Conservation (phyloP, 495 filamentous ascomycete species). For the Podospora bellae-mahoneyi region DNA sequence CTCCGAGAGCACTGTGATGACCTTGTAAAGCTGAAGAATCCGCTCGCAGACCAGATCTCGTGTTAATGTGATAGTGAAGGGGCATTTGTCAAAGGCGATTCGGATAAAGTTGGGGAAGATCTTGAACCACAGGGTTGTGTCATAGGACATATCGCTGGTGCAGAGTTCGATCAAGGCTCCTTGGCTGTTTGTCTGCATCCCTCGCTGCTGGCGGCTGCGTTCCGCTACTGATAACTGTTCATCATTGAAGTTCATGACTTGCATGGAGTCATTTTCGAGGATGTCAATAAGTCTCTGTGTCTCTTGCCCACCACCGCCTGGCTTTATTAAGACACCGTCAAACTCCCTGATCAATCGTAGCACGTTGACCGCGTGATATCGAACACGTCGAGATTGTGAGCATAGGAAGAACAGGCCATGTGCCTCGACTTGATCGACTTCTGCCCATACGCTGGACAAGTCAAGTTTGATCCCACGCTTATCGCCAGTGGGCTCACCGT, state of each 20-base stretch:
- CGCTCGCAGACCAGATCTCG: slow-evolving; percentile 89
- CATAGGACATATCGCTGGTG: slow-evolving; percentile 91
- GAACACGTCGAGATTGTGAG: slow-evolving; percentile 85
- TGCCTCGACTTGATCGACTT: slow-evolving; percentile 95
- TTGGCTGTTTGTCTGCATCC: slow-evolving; percentile 77
- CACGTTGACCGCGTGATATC: slow-evolving; percentile 87
- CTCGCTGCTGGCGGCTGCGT: slow-evolving; percentile 85
- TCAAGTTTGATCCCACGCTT: slow-evolving; percentile 73
- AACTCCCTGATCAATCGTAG: slow-evolving; percentile 91
- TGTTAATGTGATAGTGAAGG: slow-evolving; percentile 82
- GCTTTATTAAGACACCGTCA: slow-evolving; percentile 78
- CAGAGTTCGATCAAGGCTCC: slow-evolving; percentile 90
- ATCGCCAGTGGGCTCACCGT: slow-evolving; percentile 55
- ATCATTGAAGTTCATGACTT: slow-evolving; percentile 88
- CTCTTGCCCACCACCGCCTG: slow-evolving; percentile 52
- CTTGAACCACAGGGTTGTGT: slow-evolving; percentile 94
- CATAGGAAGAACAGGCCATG: slow-evolving; percentile 98
- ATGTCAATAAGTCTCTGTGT: slow-evolving; percentile 77
- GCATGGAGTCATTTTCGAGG: slow-evolving; percentile 81
- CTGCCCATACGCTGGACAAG: slow-evolving; percentile 77
- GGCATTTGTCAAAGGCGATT: slow-evolving; percentile 85
- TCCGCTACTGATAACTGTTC: slow-evolving; percentile 90
- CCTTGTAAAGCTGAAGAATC: slow-evolving; percentile 86
- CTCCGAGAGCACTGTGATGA: slow-evolving; percentile 73
- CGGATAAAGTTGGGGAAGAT: slow-evolving; percentile 94